A percentile compares a stretch with the other conserved stretches of the same genome.
phyloP scores from a whole-genome alignment of 495 filamentous ascomycete species.

The Penicillium manginii region DNA sequence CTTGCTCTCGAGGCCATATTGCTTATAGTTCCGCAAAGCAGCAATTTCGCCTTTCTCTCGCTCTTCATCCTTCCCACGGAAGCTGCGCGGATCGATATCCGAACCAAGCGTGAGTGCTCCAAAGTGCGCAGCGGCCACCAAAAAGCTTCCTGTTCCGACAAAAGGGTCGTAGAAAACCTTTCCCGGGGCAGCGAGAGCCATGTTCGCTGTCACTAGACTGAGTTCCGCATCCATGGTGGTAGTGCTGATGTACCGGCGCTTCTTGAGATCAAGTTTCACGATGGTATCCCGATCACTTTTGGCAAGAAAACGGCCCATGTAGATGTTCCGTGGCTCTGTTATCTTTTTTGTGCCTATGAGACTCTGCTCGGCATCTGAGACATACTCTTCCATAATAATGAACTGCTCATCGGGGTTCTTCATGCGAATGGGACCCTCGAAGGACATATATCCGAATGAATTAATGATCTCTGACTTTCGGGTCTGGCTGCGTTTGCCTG shows the following conservation, averaged over 20 bases:
- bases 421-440: conserved; percentile 77
- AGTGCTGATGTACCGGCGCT: conserved; percentile 87
- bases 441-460: conserved; percentile 75
- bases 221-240: conserved; percentile 97
- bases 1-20: conserved; percentile 69
- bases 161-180: conserved; percentile 93
- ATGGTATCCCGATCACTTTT: conserved; percentile 66
- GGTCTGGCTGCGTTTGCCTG: conserved; percentile 61
- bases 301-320: conserved; percentile 71
- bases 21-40: conserved; percentile 75
- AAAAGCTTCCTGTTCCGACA: conserved; percentile 90
- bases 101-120: conserved; percentile 79
- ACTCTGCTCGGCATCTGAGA: conserved; percentile 42
- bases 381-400: conserved; percentile 78
- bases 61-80: conserved; percentile 68
- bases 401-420: conserved; percentile 73
- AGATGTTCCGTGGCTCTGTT: conserved; percentile 61
- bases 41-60: conserved; percentile 46
- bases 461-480: conserved; percentile 74
- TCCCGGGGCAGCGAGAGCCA: conserved; percentile 78
- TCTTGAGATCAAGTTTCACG: conserved; percentile 84
- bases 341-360: conserved; percentile 26
- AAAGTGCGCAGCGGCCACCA: conserved; percentile 85
- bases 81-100: conserved; percentile 89
- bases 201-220: conserved; percentile 87